Evolutionary conservation across 306 rosid genomes (phyloP).

Genomic region (Vigna nakashimae): DNA sequence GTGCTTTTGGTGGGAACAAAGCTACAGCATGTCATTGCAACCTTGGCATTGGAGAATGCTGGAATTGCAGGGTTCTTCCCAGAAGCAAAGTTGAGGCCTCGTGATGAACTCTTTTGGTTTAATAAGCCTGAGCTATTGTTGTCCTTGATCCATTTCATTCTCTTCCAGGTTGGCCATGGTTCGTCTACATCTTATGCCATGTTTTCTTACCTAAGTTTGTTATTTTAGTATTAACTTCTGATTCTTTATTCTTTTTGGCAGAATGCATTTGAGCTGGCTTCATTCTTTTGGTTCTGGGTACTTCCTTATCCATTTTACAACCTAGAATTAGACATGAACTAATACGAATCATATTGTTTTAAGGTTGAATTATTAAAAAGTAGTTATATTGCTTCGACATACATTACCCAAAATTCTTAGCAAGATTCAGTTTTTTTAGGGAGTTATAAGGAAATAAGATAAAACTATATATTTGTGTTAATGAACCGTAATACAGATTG

Average conservation of each 20-base stretch:
- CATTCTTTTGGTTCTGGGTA: slow-evolving; percentile 99
- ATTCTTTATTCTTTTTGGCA: slow-evolving; percentile 50
- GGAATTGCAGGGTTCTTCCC: slow-evolving; percentile 64
- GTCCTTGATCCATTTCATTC: slow-evolving; percentile 92
- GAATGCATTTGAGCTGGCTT: slow-evolving; percentile 98
- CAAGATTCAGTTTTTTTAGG: slow-evolving; percentile 27
- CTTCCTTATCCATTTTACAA: slow-evolving; percentile 47
- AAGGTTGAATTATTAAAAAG: neutral
- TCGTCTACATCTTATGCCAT: slow-evolving; percentile 32
- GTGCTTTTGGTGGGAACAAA: slow-evolving; percentile 95
- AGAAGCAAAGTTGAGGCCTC: slow-evolving; percentile 84
- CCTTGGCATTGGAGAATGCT: slow-evolving; percentile 89
- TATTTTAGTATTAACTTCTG: slow-evolving; percentile 30
- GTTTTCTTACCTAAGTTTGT: slow-evolving; percentile 21
- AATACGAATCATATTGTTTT: neutral
- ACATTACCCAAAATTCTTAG: neutral
- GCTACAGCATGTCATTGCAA: slow-evolving; percentile 91
- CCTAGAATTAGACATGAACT: slow-evolving; percentile 29
- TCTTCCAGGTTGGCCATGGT: slow-evolving; percentile 77
- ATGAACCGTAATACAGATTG: neutral
- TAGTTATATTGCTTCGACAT: slow-evolving; percentile 7
- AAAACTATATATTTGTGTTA: slow-evolving; percentile 1
- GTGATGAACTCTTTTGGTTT: slow-evolving; percentile 98
- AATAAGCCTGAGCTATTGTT: slow-evolving; percentile 90
- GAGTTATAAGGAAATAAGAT: slow-evolving; percentile 24